Evolutionary conservation across 768 basidiomycete species (phyloP).

Genomic region (Psilocybe cyanescens): DNA sequence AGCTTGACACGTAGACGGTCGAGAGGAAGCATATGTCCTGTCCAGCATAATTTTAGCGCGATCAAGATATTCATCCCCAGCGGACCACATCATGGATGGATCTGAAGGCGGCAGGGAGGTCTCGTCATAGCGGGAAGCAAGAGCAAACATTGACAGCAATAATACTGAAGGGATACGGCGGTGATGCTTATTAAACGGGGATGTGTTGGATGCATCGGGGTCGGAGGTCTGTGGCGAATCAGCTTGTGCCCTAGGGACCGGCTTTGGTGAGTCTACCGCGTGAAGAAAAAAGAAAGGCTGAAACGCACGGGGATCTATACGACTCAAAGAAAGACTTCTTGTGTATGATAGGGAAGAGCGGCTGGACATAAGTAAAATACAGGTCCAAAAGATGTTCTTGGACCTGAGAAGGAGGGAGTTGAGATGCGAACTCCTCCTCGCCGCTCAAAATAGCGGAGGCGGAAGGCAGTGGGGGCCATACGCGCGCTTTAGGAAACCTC

Average conservation of each 20-base stretch:
- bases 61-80: conserved; percentile 74
- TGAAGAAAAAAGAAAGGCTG: conserved; percentile 13
- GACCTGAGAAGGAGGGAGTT: conserved; percentile 57
- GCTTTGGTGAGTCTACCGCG: neutral
- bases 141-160: conserved; percentile 82
- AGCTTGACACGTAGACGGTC: conserved; percentile 77
- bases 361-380: conserved; percentile 85
- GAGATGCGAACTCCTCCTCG: conserved; percentile 39
- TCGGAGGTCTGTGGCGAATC: conserved; percentile 24
- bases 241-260: conserved; percentile 12
- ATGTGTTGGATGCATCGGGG: conserved; percentile 18
- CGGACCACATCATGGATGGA: conserved; percentile 74
- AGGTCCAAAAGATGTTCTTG: conserved; percentile 75
- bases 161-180: conserved; percentile 66
- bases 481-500: conserved; percentile 87
- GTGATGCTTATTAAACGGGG: conserved; percentile 43
- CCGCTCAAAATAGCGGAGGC: conserved; percentile 30
- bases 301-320: conserved; percentile 43
- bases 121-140: conserved; percentile 72
- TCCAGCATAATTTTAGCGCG: conserved; percentile 71
- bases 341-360: conserved; percentile 77
- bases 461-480: conserved; percentile 73
- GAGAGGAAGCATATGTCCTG: conserved; percentile 68
- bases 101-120: conserved; percentile 42
- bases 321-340: conserved; percentile 70